Conservation (phyloP, 2,329 filamentous ascomycete species). For the Zopfia rhizophila region DNA sequence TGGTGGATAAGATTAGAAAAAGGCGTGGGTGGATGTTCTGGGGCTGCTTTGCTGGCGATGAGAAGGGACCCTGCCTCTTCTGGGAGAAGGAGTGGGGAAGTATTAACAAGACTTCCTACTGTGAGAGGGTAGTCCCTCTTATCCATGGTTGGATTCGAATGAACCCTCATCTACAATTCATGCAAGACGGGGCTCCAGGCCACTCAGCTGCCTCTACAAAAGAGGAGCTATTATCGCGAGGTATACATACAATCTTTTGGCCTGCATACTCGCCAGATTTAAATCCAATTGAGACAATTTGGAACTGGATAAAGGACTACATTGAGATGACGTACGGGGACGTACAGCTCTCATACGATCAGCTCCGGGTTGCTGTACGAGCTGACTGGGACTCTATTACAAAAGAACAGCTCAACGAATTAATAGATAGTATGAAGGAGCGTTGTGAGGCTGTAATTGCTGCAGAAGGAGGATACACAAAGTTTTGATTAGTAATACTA, state of each 20-base stretch:
- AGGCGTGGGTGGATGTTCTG: slow-evolving; percentile 6
- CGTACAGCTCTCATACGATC: slow-evolving; percentile 2
- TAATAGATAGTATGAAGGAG: slow-evolving; percentile 9
- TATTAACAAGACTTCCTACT: slow-evolving; percentile 16
- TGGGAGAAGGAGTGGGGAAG: slow-evolving; percentile 22
- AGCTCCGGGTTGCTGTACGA: not conserved
- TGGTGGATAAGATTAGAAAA: slow-evolving; percentile 1
- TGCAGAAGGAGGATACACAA: not conserved
- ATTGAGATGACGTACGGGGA: slow-evolving; percentile 7
- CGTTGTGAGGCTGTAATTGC: slow-evolving; percentile 17
- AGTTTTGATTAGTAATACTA: not conserved
- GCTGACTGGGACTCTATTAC: slow-evolving; percentile 1
- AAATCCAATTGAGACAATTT: slow-evolving; percentile 20
- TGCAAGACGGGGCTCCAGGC: slow-evolving; percentile 18
- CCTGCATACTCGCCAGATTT: slow-evolving; percentile 18
- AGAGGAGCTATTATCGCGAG: slow-evolving; percentile 6
- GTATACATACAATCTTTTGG: slow-evolving; percentile 8
- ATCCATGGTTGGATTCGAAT: slow-evolving; percentile 18
- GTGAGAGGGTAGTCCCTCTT: slow-evolving; percentile 17
- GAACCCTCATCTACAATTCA: slow-evolving; percentile 11
- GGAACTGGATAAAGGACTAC: slow-evolving; percentile 17
- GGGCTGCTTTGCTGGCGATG: slow-evolving; percentile 8
- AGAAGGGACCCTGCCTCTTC: slow-evolving; percentile 15
- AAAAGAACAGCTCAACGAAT: slow-evolving; percentile 1
- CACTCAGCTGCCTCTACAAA: not conserved